Percentiles rank a stretch among this genome's conserved stretches.
Conservation (phyloP, 768 basidiomycete species). For the Mycena belliarum region DNA sequence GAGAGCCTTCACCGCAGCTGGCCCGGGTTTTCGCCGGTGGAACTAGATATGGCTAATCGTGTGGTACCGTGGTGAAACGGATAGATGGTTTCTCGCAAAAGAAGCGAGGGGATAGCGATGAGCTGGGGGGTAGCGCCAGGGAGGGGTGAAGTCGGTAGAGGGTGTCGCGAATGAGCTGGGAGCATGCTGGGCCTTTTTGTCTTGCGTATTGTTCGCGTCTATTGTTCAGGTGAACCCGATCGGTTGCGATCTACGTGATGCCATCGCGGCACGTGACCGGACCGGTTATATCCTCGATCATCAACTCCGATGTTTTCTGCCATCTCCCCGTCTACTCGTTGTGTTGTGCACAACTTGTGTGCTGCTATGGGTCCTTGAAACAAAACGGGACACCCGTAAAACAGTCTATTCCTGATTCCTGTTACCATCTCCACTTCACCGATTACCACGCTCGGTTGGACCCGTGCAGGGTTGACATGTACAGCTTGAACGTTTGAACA, state of each 20-base stretch:
- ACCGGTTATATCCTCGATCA: too few species aligned
- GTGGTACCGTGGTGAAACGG: not conserved
- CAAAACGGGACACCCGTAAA: too few species aligned
- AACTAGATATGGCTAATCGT: not conserved
- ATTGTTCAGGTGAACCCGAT: not conserved
- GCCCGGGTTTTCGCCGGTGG: not conserved
- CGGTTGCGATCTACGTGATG: not conserved
- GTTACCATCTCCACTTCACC: too few species aligned
- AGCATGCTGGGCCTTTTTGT: slow-evolving; percentile 2
- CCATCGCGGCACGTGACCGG: not conserved
- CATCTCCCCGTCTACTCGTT: too few species aligned
- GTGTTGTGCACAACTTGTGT: too few species aligned
- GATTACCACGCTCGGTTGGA: too few species aligned
- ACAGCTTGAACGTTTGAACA: too few species aligned
- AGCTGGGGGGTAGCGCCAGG: slow-evolving; percentile 4
- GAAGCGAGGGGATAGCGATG: not conserved
- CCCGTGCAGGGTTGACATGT: too few species aligned
- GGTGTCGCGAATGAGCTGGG: slow-evolving; percentile 7
- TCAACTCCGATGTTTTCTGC: too few species aligned
- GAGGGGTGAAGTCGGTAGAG: not conserved
- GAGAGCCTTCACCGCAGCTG: not conserved
- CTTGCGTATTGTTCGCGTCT: not conserved
- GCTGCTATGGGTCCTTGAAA: too few species aligned
- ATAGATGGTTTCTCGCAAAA: not conserved
- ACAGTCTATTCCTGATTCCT: too few species aligned